A percentile compares a stretch with the other conserved stretches of the same genome.
phyloP scores from a whole-genome alignment of 2,329 filamentous ascomycete species.

The Xylariaceae sp. region DNA sequence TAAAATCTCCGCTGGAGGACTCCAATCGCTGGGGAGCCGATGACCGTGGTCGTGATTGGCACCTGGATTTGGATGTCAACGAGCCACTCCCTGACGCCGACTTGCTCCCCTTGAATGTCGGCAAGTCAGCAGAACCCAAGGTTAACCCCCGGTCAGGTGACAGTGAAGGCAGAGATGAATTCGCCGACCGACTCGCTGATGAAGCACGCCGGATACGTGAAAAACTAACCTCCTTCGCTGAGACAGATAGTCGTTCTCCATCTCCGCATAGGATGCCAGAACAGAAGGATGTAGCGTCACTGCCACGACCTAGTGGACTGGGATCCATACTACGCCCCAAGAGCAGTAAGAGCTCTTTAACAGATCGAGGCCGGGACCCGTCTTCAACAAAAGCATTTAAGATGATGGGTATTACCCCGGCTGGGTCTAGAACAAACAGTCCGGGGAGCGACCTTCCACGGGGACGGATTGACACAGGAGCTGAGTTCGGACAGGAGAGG shows the following conservation, averaged over 20 bases:
- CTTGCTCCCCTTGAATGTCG: conserved; percentile 12
- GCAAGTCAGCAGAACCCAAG: background rate
- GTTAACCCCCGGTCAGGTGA: background rate
- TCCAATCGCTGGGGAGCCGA: conserved; percentile 43
- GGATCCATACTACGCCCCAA: conserved; percentile 57
- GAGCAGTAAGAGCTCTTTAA: conserved; percentile 61
- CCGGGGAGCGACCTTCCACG: conserved; percentile 14
- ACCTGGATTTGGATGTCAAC: conserved; percentile 28
- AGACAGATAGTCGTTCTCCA: conserved; percentile 50
- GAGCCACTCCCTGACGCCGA: conserved; percentile 24
- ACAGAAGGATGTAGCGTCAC: conserved; percentile 26
- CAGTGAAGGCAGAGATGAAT: conserved; percentile 51
- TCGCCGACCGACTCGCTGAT: conserved; percentile 65
- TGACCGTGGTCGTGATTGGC: conserved; percentile 28
- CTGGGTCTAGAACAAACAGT: conserved; percentile 29
- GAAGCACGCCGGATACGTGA: conserved; percentile 67
- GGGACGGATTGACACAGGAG: conserved; percentile 10
- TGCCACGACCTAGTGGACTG: conserved; percentile 48
- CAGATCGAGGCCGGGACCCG: conserved; percentile 39
- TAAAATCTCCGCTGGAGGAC: conserved; percentile 29
- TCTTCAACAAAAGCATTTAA: conserved; percentile 53
- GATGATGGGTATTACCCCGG: conserved; percentile 51
- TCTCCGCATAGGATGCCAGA: conserved; percentile 37
- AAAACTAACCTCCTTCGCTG: conserved; percentile 63
- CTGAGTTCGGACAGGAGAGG: conserved; percentile 4